These are phyloP conservation scores for Trichoderma pleuroti DNA, from an alignment of 2,329 filamentous ascomycete genomes.

Conservation along the genomic window DNA sequence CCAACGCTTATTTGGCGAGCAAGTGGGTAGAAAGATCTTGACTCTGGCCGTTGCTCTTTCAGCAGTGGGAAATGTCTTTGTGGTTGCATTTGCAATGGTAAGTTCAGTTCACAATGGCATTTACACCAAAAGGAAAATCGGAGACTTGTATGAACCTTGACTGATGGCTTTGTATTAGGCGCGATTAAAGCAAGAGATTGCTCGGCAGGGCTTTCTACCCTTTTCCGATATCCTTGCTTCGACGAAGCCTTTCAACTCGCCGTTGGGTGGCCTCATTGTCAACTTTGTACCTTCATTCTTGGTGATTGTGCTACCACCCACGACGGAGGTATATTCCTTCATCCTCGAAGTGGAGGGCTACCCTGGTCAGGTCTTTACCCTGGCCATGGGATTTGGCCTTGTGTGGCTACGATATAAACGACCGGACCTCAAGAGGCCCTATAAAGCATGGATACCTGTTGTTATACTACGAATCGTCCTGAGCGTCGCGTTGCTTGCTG, in stretches of 20 bases:
- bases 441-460: constrained; percentile 61
- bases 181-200: constrained; percentile 69
- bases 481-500: constrained; percentile 52
- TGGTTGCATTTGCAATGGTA: constrained; percentile 66
- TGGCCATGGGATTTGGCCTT: constrained; percentile 56
- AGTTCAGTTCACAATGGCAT: constrained; percentile 21
- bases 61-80: constrained; percentile 69
- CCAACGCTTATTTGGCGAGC: constrained; percentile 57
- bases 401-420: constrained; percentile 57
- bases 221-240: constrained; percentile 59
- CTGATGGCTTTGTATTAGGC: constrained; percentile 44
- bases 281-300: constrained; percentile 66
- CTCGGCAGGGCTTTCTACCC: constrained; percentile 66
- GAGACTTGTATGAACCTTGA: neutral
- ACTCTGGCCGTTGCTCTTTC: constrained; percentile 64
- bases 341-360: constrained; percentile 71
- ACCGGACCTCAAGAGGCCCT: constrained; percentile 60
- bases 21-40: constrained; percentile 54
- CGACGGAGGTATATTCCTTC: constrained; percentile 65
- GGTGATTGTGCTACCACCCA: constrained; percentile 63
- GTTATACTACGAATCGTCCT: constrained; percentile 54
- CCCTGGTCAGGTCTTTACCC: constrained; percentile 56
- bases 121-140: neutral
- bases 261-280: constrained; percentile 63
- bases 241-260: constrained; percentile 63